These are phyloP conservation scores for Leccinum arenicola DNA, from an alignment of 768 basidiomycete species.

Conservation along the genomic window DNA sequence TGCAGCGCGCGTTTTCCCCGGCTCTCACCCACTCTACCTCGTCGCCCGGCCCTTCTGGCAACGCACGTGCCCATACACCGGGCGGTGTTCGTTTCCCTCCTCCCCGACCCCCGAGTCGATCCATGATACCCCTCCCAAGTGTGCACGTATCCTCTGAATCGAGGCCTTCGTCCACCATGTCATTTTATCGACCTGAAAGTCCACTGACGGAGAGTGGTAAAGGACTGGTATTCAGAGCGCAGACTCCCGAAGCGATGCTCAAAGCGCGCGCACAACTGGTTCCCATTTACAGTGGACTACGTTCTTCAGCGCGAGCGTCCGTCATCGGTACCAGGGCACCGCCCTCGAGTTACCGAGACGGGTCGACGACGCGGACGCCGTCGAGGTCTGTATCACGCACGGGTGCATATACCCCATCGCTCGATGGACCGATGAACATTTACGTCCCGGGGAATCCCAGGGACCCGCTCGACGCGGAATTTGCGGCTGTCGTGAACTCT, in stretches of 20 bases:
- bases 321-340: conserved; percentile 45
- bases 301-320: conserved; percentile 40
- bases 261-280: conserved; percentile 60
- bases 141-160: conserved; percentile 69
- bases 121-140: conserved; percentile 79
- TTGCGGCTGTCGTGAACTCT: conserved; percentile 71
- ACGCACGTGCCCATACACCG: conserved; percentile 38
- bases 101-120: conserved; percentile 75
- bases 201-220: conserved; percentile 38
- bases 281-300: conserved; percentile 48
- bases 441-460: conserved; percentile 64
- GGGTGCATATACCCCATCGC: conserved; percentile 60
- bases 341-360: conserved; percentile 76
- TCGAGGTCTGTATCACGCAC: conserved; percentile 66
- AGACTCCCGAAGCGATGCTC: conserved; percentile 66
- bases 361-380: conserved; percentile 49
- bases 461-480: conserved; percentile 82
- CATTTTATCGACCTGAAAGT: conserved; percentile 58
- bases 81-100: conserved; percentile 45
- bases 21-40: conserved; percentile 51
- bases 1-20: conserved; percentile 62
- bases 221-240: conserved; percentile 46
- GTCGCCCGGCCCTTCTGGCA: conserved; percentile 32
- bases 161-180: conserved; percentile 70
- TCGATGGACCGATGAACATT: conserved; percentile 52